These are phyloP conservation scores for Ophryocystis elektroscirrha DNA, from an alignment of 169 alveolate species.

Conservation along the genomic window DNA sequence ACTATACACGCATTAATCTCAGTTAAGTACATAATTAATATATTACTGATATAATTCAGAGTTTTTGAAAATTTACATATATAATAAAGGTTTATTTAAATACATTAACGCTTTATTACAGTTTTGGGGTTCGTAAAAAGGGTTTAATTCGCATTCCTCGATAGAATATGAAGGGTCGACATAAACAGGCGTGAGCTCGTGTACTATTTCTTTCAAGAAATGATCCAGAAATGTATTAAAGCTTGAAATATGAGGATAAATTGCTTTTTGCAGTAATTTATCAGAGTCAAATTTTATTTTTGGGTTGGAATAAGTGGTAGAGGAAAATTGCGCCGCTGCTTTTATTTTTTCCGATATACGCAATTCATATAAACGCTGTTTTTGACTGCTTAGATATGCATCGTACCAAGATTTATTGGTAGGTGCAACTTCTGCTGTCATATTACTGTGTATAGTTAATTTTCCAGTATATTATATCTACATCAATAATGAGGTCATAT, in stretches of 20 bases:
- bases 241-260: slow-evolving; percentile 12
- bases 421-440: too few relatives aligned
- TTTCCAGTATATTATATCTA: too few relatives aligned
- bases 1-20: neutral
- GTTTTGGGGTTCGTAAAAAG: slow-evolving; percentile 12
- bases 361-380: too few relatives aligned
- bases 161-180: slow-evolving; percentile 12
- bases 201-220: slow-evolving; percentile 12
- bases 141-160: slow-evolving; percentile 11
- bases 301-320: too few relatives aligned
- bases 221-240: slow-evolving; percentile 12
- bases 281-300: slow-evolving; percentile 6
- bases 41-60: neutral
- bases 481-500: too few relatives aligned
- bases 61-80: neutral
- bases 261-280: slow-evolving; percentile 13
- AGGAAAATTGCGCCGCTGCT: too few relatives aligned
- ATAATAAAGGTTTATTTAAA: neutral
- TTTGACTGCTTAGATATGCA: too few relatives aligned
- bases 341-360: too few relatives aligned
- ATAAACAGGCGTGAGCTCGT: slow-evolving; percentile 6
- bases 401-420: too few relatives aligned
- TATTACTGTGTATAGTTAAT: too few relatives aligned
- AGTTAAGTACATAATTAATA: neutral
- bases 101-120: slow-evolving; percentile 1